Conservation (phyloP, 495 filamentous ascomycete genomes). For the Astrothelium macrocarpum region DNA sequence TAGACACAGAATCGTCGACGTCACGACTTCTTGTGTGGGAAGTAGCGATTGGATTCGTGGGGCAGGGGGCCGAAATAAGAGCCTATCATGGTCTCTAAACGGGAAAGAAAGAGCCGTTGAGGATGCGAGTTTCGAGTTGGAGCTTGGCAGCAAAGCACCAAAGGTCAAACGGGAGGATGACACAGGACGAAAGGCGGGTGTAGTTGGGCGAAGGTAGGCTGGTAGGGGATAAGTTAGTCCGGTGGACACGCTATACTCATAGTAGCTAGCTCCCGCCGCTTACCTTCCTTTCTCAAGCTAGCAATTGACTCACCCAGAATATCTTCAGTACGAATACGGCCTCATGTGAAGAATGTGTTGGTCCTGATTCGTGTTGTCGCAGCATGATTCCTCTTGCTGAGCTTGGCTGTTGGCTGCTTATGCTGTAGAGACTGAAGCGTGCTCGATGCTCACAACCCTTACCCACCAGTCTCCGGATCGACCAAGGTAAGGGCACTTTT, state of each 20-base stretch:
- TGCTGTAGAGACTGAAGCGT: too few relatives aligned
- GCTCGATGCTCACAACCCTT: too few relatives aligned
- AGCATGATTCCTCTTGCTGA: neutral
- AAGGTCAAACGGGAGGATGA: neutral
- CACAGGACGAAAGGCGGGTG: neutral
- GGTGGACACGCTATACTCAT: neutral
- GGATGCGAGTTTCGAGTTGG: neutral
- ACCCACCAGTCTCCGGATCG: too few relatives aligned
- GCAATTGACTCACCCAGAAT: neutral
- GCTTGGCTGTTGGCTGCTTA: too few relatives aligned
- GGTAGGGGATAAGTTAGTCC: neutral
- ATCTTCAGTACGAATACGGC: neutral
- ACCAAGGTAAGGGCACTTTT: too few relatives aligned
- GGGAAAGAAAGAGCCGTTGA: neutral
- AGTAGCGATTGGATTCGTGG: neutral
- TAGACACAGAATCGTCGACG: constrained; percentile 3
- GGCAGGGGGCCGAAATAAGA: neutral
- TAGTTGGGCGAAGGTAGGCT: neutral
- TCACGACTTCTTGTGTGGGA: neutral
- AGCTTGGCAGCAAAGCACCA: neutral
- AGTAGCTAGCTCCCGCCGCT: neutral
- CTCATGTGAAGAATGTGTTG: neutral
- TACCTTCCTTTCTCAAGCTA: neutral
- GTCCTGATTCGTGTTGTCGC: neutral
- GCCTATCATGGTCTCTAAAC: neutral